Percentiles rank a stretch among this genome's conserved stretches.
Conservation (phyloP, 1,139 yeast species). For the Candida frijolesensis region DNA sequence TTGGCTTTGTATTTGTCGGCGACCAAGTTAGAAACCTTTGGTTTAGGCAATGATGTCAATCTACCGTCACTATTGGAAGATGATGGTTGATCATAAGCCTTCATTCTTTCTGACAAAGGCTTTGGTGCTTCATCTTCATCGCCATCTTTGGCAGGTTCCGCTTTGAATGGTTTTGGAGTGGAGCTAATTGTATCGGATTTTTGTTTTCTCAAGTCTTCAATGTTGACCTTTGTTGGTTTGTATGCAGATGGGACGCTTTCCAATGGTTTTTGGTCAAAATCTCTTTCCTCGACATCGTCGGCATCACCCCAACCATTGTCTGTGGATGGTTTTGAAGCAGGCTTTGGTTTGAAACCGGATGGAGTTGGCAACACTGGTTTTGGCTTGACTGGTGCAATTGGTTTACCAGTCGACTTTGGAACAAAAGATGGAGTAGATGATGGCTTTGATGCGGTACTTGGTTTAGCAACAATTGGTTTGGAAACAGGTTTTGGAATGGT, state of each 20-base stretch:
- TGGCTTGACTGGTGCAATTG: constrained; percentile 30
- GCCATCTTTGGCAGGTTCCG: constrained; percentile 20
- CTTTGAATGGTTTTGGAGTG: constrained; percentile 30
- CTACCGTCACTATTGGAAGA: constrained; percentile 32
- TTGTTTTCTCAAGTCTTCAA: constrained; percentile 45
- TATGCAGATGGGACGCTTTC: constrained; percentile 66
- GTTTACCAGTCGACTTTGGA: constrained; percentile 45
- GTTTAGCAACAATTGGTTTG: constrained; percentile 25
- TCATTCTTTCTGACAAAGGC: constrained; percentile 47
- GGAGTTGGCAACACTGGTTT: constrained; percentile 23
- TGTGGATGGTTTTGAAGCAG: constrained; percentile 35
- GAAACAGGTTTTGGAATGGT: constrained; percentile 14
- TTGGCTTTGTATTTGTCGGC: constrained; percentile 50
- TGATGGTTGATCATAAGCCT: constrained; percentile 27
- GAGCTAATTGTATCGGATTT: constrained; percentile 52
- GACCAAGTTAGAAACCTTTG: constrained; percentile 56
- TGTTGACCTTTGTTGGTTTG: constrained; percentile 59
- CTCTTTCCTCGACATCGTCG: constrained; percentile 70
- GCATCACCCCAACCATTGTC: constrained; percentile 70
- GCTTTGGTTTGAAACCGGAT: constrained; percentile 8
- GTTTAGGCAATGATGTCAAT: constrained; percentile 66
- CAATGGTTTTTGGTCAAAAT: constrained; percentile 63
- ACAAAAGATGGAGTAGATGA: constrained; percentile 26
- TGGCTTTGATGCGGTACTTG: constrained; percentile 22
- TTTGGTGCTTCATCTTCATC: constrained; percentile 34